Evolutionary conservation across 306 rosid genomes (phyloP).

Genomic region (Cucumis hystrix): DNA sequence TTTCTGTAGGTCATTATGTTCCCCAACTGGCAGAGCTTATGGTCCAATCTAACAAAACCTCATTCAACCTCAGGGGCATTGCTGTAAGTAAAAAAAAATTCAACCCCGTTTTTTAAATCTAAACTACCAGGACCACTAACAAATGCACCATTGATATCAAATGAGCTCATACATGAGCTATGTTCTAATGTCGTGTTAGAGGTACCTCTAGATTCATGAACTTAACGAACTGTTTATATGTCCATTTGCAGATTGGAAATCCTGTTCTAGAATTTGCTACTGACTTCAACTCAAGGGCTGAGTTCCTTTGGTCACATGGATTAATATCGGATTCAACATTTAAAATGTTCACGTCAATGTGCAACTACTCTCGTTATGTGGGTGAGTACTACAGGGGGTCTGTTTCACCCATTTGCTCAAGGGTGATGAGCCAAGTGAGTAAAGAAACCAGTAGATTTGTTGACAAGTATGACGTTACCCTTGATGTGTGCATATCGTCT

Average conservation of each 20-base stretch:
- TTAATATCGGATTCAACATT: conserved; percentile 39
- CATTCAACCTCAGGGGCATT: conserved; percentile 42
- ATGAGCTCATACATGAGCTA: background rate
- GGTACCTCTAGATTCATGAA: background rate
- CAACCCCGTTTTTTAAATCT: background rate
- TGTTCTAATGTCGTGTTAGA: background rate
- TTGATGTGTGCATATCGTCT: conserved; percentile 45
- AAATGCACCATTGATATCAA: background rate
- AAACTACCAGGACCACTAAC: too few species aligned
- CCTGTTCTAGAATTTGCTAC: conserved; percentile 45
- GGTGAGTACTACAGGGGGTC: conserved; percentile 39
- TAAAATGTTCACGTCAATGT: conserved; percentile 32
- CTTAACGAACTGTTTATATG: background rate
- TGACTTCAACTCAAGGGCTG: conserved; percentile 46
- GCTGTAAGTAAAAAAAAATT: conserved; percentile 24
- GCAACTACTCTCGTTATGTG: conserved; percentile 45
- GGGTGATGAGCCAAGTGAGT: conserved; percentile 43
- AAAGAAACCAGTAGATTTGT: conserved; percentile 48
- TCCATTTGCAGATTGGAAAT: conserved; percentile 33
- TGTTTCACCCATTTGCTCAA: conserved; percentile 32
- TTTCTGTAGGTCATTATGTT: conserved; percentile 31
- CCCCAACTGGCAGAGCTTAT: conserved; percentile 52
- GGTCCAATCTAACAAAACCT: conserved; percentile 21
- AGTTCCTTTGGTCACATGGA: conserved; percentile 53
- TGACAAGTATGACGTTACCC: conserved; percentile 53